A percentile compares a stretch with the other conserved stretches of the same genome.
phyloP scores from a whole-genome alignment of 768 basidiomycete genomes.

The Panaeolus papilionaceus region DNA sequence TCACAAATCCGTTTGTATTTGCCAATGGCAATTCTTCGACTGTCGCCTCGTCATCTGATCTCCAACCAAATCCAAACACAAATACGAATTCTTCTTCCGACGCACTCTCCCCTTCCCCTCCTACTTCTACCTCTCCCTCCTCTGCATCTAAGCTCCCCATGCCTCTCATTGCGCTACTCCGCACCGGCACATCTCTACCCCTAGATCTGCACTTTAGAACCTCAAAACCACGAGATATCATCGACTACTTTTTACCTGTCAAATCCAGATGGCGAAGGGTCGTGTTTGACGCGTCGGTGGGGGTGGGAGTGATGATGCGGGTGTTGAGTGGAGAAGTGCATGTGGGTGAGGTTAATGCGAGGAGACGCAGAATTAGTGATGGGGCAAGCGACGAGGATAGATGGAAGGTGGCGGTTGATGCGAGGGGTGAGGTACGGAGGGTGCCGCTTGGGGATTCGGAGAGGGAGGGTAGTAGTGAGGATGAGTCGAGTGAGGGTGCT shows the following conservation, averaged over 20 bases:
- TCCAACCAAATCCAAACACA: neutral
- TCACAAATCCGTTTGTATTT: neutral
- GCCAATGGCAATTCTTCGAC: neutral
- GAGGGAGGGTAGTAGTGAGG: slow-evolving; percentile 4
- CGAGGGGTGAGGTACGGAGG: neutral
- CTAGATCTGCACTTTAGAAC: neutral
- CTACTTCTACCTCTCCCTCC: neutral
- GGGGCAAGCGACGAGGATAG: neutral
- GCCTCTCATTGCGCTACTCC: neutral
- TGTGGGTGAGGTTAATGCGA: neutral
- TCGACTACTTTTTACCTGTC: neutral
- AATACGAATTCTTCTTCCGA: neutral
- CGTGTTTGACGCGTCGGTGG: neutral
- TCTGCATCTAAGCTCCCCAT: neutral
- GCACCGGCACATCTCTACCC: neutral
- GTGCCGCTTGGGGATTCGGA: neutral
- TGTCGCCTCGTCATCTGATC: neutral
- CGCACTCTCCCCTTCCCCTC: neutral
- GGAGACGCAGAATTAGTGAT: neutral
- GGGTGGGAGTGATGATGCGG: neutral
- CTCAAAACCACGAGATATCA: neutral
- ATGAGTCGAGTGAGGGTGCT: neutral
- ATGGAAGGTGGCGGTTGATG: neutral
- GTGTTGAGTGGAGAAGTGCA: neutral
- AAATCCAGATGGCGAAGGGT: neutral